These are phyloP conservation scores for peach (Prunus persica) DNA, from an alignment of 306 rosid species.

Conservation along the genomic window DNA sequence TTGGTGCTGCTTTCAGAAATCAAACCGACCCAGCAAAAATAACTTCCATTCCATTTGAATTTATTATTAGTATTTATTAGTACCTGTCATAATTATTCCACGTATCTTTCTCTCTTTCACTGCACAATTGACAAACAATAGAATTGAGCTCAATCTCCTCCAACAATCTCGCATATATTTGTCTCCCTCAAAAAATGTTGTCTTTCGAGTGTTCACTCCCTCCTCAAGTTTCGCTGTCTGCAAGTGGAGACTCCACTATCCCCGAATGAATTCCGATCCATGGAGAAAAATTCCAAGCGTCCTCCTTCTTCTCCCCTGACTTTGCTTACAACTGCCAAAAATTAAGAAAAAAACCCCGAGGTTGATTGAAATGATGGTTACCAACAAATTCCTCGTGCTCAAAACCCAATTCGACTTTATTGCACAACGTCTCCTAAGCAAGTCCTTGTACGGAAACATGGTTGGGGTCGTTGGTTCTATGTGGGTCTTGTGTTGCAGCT, in stretches of 20 bases:
- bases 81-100: background rate
- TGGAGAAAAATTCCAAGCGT: constrained; percentile 6
- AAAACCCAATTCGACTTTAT: constrained; percentile 38
- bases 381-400: constrained; percentile 27
- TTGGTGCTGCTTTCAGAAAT: background rate
- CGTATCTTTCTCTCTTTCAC: background rate
- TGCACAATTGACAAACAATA: background rate
- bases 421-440: constrained; percentile 27
- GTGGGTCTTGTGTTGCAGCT: constrained; percentile 30
- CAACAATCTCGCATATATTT: constrained; percentile 44
- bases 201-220: constrained; percentile 23
- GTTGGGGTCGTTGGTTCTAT: constrained; percentile 34
- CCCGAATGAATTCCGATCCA: constrained; percentile 19
- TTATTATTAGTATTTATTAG: background rate
- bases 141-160: constrained; percentile 41
- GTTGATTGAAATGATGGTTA: constrained; percentile 36
- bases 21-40: background rate
- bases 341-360: background rate
- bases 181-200: background rate
- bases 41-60: too few relatives aligned
- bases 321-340: constrained; percentile 27
- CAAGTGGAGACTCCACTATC: constrained; percentile 38
- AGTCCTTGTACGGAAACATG: constrained; percentile 41
- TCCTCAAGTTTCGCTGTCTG: constrained; percentile 34
- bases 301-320: background rate